These are phyloP conservation scores for Suhomyces prunicola DNA, from an alignment of 805 yeast species.

Conservation along the genomic window DNA sequence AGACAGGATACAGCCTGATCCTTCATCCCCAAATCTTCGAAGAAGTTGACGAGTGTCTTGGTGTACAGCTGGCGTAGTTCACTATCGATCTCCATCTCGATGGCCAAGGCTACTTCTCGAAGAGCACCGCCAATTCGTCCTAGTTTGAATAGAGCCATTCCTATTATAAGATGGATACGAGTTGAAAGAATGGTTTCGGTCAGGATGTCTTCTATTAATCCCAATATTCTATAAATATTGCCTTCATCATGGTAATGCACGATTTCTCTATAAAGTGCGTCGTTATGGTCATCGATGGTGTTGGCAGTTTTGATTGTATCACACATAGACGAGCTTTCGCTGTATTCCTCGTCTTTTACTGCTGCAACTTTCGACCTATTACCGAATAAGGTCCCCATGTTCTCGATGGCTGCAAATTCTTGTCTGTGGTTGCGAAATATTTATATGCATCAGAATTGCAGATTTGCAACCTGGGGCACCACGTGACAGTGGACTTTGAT, in stretches of 20 bases:
- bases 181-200: conserved; percentile 8
- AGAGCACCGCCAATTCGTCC: conserved; percentile 24
- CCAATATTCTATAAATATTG: conserved; percentile 16
- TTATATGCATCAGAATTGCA: not conserved
- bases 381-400: not conserved
- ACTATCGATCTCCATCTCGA: conserved; percentile 18
- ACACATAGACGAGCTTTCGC: not conserved
- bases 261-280: not conserved
- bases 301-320: not conserved
- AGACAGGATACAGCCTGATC: conserved; percentile 11
- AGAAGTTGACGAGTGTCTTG: conserved; percentile 14
- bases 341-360: not conserved
- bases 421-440: not conserved
- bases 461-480: not conserved
- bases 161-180: conserved; percentile 13
- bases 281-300: not conserved
- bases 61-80: conserved; percentile 14
- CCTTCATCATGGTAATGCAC: conserved; percentile 9
- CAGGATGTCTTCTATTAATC: conserved; percentile 9
- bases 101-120: conserved; percentile 23
- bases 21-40: conserved; percentile 12
- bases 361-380: not conserved
- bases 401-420: conserved; percentile 12
- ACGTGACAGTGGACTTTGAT: not conserved
- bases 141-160: conserved; percentile 18